Percentiles rank a stretch among this genome's conserved stretches.
Evolutionary conservation across 78 protist species (phyloP).

Genomic region (Speleostelium caveatum): DNA sequence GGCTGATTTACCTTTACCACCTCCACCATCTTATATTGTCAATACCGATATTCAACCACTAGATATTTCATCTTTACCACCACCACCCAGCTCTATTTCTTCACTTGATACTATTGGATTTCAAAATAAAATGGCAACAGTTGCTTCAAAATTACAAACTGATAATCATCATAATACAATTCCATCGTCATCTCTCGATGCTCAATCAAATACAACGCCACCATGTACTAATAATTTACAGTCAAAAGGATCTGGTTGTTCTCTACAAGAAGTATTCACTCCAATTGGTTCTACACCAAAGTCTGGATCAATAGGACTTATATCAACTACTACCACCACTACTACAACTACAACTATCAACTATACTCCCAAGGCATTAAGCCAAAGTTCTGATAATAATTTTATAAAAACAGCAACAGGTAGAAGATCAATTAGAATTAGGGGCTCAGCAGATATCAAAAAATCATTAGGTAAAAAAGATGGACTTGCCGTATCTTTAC

Average conservation of each 20-base stretch:
- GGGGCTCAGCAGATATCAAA: not conserved
- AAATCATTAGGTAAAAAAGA: slow-evolving; percentile 44
- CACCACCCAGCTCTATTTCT: too few relatives aligned
- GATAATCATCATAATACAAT: not conserved
- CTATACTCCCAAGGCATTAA: not conserved
- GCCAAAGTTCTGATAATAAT: not conserved
- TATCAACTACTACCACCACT: slow-evolving; percentile 11
- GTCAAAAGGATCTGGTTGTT: not conserved
- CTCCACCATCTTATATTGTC: not conserved
- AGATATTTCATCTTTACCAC: slow-evolving; percentile 3
- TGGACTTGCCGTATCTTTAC: slow-evolving; percentile 52
- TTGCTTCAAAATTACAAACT: not conserved
- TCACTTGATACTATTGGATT: too few relatives aligned
- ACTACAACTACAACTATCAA: slow-evolving; percentile 25
- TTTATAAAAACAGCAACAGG: slow-evolving; percentile 58
- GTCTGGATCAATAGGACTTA: too few relatives aligned
- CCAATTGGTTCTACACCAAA: slow-evolving; percentile 9
- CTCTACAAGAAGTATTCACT: slow-evolving; percentile 36
- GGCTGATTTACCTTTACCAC: slow-evolving; percentile 22
- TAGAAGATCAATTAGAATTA: slow-evolving; percentile 57
- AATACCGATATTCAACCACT: not conserved
- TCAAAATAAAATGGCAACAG: too few relatives aligned
- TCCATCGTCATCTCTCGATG: not conserved
- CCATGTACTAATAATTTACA: not conserved
- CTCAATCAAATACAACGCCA: not conserved